Evolutionary conservation across 257 asterid genomes (phyloP), one percentile per base, ranked within the genome.

Genomic region (Solanum rostratum): DNA sequence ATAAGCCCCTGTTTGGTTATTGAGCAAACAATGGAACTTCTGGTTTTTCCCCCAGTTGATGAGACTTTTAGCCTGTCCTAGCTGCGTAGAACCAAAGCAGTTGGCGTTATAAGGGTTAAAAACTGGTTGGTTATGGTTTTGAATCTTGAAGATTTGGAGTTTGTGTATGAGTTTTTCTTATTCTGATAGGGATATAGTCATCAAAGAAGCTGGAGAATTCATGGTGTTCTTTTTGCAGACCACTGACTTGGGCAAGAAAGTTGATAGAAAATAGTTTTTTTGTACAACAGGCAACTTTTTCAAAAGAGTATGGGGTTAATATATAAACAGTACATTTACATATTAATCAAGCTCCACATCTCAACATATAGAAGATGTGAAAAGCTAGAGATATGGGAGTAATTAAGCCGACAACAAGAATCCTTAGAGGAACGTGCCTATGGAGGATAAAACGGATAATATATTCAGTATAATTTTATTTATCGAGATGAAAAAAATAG

Each of bases 131-230:
- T 11, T 70, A 45, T 13, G 43, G 39, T 43, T 43, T 83, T 93
- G 94, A 85, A 95, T 93, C 90, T 89, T 93, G 91, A 94, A 91
- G 80, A 93, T 66, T 50, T 89, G 85, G 18, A 92, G 93, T 13
- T 93, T 91, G 14, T 86, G 86, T 46, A 95, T 90, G 86, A 92
- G 95, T 6, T 84, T 73, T 59, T 86, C 85, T 71, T 91, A 94
- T 50, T 94, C 92, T 20, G 91, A 41, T 68, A 68, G 80, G 53
- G 95, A 84, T 82, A 81, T 78, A 46, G 45, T 88, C 8, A 81
- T 27, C 13, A 89, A 39, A 54, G 89, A 83, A 11, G 60, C 50
- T 24, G 54, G 39, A 69, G 84, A 83, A 83, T 41, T 33, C 94
- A 91, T 92, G 85, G 82, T 54, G 55, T 69, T n/a, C 30, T 74